These are phyloP conservation scores for Leishmania turanica DNA, from an alignment of 208 protist genomes.

Conservation along the genomic window DNA sequence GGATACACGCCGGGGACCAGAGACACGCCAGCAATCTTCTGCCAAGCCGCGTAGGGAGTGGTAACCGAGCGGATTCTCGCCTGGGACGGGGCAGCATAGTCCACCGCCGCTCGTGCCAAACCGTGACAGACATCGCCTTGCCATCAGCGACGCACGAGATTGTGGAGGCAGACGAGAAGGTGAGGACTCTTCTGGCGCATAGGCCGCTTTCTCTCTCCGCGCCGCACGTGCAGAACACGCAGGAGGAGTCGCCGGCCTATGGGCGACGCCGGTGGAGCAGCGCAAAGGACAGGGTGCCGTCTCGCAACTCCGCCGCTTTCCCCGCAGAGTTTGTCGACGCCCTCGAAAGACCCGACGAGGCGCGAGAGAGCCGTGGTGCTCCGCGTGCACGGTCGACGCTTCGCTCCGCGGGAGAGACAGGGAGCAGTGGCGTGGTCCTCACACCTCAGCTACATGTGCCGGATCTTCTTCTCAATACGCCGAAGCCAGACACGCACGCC, in stretches of 20 bases:
- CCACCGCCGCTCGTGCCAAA: slow-evolving; percentile 32
- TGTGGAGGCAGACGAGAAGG: slow-evolving; percentile 15
- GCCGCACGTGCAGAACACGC: background rate
- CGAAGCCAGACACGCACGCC: background rate
- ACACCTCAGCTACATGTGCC: background rate
- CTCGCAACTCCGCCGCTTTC: background rate
- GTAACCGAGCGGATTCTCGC: slow-evolving; percentile 2
- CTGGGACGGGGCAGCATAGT: background rate
- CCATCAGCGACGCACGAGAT: slow-evolving; percentile 31
- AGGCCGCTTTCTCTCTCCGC: background rate
- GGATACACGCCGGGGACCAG: slow-evolving; percentile 37
- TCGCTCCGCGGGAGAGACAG: background rate
- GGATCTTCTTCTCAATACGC: background rate
- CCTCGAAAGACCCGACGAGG: background rate
- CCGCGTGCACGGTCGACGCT: background rate
- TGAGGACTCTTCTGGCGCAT: background rate
- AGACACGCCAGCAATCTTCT: slow-evolving; percentile 5
- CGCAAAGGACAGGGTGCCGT: background rate
- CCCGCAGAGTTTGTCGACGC: background rate
- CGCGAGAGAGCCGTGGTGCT: background rate
- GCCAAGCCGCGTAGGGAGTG: slow-evolving; percentile 11
- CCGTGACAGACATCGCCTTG: slow-evolving; percentile 21
- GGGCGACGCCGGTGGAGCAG: slow-evolving; percentile 8
- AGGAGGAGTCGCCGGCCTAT: background rate
- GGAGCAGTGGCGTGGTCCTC: background rate